Base-by-base conservation (phyloP, 331 rosid genomes). In the Quercus tomentella region DNA sequence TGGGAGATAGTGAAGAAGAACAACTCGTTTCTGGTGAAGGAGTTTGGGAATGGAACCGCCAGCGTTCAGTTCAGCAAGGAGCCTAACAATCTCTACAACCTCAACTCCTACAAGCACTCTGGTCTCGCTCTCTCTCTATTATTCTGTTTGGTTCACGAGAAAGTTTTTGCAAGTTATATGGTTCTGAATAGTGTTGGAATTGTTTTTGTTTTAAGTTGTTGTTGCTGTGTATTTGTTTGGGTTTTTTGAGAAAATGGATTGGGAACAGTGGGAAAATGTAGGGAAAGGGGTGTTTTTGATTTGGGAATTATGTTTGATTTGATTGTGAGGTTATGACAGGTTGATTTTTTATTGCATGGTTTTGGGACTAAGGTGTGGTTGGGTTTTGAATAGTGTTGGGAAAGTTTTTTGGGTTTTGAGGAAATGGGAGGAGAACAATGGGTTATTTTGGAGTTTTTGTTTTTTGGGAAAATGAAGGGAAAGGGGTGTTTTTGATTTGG, bases 1-100 rank as follows among this genome's bases (percentile, higher is more conserved):
- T 96, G 99, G 99, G 99, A 96, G 97, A 92, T 96, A 56, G 99
- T 96, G 80, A 96, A 96, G 88, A 93, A 72, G 86, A 92, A 96
- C 92, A 96, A 92, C 89, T 93, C 86, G 0, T 96, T 96, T 9
- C 80, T 96, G 83, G 98, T 96, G 21, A 96, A 93, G 76, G 83
- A 96, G 89, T 96, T 96, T 28, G 99, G 98, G 11, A 84, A 84
- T 1, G 94, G 97, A 55, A 90, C 91, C 57, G 94, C 92, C 23
- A 87, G 94, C 14, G 90, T 96, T 12, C 83, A 82, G 89, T 96
- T 96, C 89, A 96, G 94, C 89, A 88, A 88, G 84, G 99, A 96
- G 87, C 33, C 82, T 82, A 95, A 95, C 92, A 95, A 95, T 77
- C 97, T 95, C 78, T 89, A 85, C 86, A 95, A 93, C 14, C 94